phyloP scores from a whole-genome alignment of 768 basidiomycete genomes.

The Grammothele lineata region DNA sequence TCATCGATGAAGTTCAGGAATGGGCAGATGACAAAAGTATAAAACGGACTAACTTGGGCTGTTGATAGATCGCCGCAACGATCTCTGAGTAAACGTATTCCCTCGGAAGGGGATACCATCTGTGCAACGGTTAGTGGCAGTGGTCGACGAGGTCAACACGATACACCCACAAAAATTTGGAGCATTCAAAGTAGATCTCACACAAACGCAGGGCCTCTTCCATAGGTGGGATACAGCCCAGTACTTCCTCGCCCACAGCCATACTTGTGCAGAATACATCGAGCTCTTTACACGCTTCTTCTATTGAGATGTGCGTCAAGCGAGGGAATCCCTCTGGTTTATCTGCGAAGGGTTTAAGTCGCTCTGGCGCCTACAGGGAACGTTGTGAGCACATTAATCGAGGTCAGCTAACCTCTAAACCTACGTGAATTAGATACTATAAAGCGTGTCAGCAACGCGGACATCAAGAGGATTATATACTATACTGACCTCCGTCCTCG shows the following conservation, averaged over 20 bases:
- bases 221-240: constrained; percentile 43
- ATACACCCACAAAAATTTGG: constrained; percentile 47
- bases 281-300: constrained; percentile 30
- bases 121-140: constrained; percentile 23
- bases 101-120: constrained; percentile 51
- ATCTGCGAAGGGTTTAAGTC: constrained; percentile 14
- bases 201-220: constrained; percentile 57
- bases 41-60: constrained; percentile 36
- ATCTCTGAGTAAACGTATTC: constrained; percentile 55
- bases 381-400: neutral
- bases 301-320: constrained; percentile 33
- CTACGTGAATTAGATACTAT: constrained; percentile 57
- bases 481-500: constrained; percentile 57
- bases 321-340: constrained; percentile 28
- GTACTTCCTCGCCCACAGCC: constrained; percentile 39
- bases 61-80: constrained; percentile 48
- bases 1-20: too few species aligned
- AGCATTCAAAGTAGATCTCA: constrained; percentile 62
- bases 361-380: constrained; percentile 23
- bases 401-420: neutral
- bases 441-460: neutral
- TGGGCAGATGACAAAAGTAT: too few species aligned
- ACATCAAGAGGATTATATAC: too few species aligned
- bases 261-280: constrained; percentile 23
- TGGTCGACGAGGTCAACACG: neutral